Base-by-base conservation (phyloP, 148 eudicot genomes). In the Talinum fruticosum region DNA sequence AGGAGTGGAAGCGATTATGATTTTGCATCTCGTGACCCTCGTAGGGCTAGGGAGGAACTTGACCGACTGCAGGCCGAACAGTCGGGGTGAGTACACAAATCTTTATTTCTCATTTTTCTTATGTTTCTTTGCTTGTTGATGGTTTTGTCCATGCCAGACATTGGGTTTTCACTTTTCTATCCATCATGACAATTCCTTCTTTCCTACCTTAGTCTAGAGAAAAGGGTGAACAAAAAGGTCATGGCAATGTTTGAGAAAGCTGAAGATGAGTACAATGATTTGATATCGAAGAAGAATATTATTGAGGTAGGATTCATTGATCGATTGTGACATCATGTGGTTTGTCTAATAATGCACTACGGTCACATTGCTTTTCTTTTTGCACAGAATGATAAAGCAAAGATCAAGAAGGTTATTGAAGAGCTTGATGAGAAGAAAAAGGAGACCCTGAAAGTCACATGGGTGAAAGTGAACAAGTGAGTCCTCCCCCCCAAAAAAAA, bases 351-450 rank as follows among this genome's bases (percentile, higher is more conserved):
- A 36, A 10, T 4, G 21, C 3, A 49, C 32, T 15, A 51, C 32
- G 10, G 44, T 59, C n/a, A 49, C 26, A 53, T 30, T 72, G 37
- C 3, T 26, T 69, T 76, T 41, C 54, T 44, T 75, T 16, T 74
- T 67, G 37, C 77, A 76, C 81, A 93, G 97, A 96, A 91, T 79
- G 99, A 96, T 83, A 96, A 96, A 77, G 88, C 97, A 69, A 96
- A 96, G 82, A 96, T 96, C 83, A 96, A 90, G 85, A 89, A 85
- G 86, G 94, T 91, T 69, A 96, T 96, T 76, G 93, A 91, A 85
- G 99, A 96, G 86, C 99, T 96, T 79, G 99, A 96, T 74, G 99
- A 96, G 84, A 93, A 96, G 87, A 96, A 96, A 83, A 96, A 91
- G 84, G 99, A 93, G 80, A 93, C 99, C 30, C 86, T 96, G 32